A percentile compares a stretch with the other conserved stretches of the same genome.
These are phyloP conservation scores for Pythium graminicola DNA, from an alignment of 352 stramenopile species.

Conservation along the genomic window DNA sequence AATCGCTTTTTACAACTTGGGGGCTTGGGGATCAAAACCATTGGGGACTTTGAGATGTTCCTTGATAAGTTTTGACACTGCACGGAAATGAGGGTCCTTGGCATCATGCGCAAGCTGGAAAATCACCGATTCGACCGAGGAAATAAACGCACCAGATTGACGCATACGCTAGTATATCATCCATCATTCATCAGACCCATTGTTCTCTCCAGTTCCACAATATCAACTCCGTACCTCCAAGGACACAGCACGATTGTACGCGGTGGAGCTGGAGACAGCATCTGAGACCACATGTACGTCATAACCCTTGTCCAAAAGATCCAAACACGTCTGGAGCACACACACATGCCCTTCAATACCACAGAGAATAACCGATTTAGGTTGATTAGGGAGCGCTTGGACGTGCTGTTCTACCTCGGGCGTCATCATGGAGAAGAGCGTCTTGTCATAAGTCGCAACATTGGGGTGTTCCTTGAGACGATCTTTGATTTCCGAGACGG, in stretches of 20 bases:
- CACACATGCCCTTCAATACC: constrained; percentile 96
- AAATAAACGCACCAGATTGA: constrained; percentile 91
- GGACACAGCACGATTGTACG: constrained; percentile 89
- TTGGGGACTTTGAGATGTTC: constrained; percentile 74
- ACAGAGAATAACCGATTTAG: constrained; percentile 90
- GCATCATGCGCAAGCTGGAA: constrained; percentile 94
- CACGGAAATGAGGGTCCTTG: constrained; percentile 91
- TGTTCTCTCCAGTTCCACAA: too few species aligned
- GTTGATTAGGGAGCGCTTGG: constrained; percentile 30
- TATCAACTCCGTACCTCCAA: constrained; percentile 70
- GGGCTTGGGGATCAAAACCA: constrained; percentile 37
- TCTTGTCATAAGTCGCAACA: constrained; percentile 94
- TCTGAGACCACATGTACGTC: constrained; percentile 97
- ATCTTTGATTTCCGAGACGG: constrained; percentile 68
- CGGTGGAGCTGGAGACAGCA: constrained; percentile 86
- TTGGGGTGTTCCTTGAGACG: constrained; percentile 37
- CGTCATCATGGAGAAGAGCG: constrained; percentile 98
- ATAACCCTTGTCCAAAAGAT: constrained; percentile 94
- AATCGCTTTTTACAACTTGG: constrained; percentile 7
- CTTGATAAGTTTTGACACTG: constrained; percentile 93
- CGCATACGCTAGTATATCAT: constrained; percentile 74
- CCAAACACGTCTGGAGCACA: constrained; percentile 94
- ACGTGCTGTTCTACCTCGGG: constrained; percentile 86
- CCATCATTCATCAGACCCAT: neutral
- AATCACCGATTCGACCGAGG: constrained; percentile 92